A percentile compares a stretch with the other conserved stretches of the same genome.
Conservation (phyloP, 1,284 basidiomycete genomes). For the Marasmius sp. region DNA sequence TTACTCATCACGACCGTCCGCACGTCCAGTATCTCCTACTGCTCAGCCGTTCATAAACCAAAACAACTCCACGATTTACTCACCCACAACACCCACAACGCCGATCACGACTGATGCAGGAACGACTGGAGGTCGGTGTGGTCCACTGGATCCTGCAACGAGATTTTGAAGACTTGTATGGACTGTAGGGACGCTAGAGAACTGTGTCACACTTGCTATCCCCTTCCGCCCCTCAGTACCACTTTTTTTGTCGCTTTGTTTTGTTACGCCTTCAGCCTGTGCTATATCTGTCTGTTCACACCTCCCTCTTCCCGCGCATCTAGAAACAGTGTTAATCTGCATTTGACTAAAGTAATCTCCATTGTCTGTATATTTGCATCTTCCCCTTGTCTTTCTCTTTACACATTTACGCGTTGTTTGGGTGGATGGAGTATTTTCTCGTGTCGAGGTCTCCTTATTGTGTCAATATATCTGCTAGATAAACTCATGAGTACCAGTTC, state of each 20-base stretch:
- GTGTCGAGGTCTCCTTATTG: background rate
- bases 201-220: background rate
- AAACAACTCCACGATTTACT: constrained; percentile 47
- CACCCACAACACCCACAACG: constrained; percentile 30
- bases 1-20: constrained; percentile 48
- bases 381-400: background rate
- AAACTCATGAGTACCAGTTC: too few species aligned
- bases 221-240: background rate
- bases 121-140: constrained; percentile 51
- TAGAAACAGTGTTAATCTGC: constrained; percentile 26
- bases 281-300: constrained; percentile 9
- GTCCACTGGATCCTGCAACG: constrained; percentile 68
- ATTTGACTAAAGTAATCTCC: constrained; percentile 4
- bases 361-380: constrained; percentile 10
- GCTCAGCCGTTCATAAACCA: constrained; percentile 17
- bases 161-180: constrained; percentile 35
- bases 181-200: constrained; percentile 9
- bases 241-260: constrained; percentile 19
- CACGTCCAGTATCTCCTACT: constrained; percentile 48
- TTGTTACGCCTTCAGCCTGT: constrained; percentile 36
- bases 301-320: constrained; percentile 18
- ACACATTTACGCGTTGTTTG: background rate
- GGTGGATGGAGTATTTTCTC: background rate
- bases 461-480: background rate
- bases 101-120: constrained; percentile 33